A percentile compares a stretch with the other conserved stretches of the same genome.
Evolutionary conservation across 2,329 filamentous ascomycete species (phyloP).

Genomic region (Coniosporium tulheliwenetii): DNA sequence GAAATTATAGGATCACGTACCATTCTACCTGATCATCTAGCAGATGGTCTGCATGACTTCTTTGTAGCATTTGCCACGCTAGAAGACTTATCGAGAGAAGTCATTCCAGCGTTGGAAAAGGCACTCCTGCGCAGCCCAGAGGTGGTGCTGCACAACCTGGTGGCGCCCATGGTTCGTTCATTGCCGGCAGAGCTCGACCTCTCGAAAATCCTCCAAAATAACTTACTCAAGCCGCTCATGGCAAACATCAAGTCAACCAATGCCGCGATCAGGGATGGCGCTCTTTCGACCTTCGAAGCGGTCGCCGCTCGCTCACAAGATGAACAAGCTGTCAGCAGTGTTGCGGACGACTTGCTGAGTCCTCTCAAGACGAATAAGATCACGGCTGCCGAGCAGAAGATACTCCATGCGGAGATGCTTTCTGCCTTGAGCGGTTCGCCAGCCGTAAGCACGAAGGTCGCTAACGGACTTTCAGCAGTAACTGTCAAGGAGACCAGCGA

Average conservation of each 20-base stretch:
- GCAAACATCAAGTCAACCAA: constrained; percentile 88
- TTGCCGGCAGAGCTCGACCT: constrained; percentile 60
- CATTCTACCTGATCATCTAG: constrained; percentile 54
- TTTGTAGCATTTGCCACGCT: constrained; percentile 58
- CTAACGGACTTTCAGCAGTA: constrained; percentile 48
- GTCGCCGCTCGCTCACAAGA: constrained; percentile 49
- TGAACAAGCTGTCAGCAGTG: constrained; percentile 43
- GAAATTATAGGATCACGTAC: constrained; percentile 71
- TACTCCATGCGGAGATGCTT: constrained; percentile 70
- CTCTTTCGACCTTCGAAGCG: constrained; percentile 56
- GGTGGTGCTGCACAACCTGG: constrained; percentile 64
- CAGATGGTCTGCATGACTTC: constrained; percentile 64
- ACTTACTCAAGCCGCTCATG: constrained; percentile 74
- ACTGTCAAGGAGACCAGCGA: constrained; percentile 83
- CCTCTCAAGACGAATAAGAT: constrained; percentile 77
- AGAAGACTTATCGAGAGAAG: constrained; percentile 58
- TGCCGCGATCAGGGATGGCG: constrained; percentile 56
- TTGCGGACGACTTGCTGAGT: constrained; percentile 60
- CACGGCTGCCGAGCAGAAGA: constrained; percentile 68
- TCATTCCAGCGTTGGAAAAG: constrained; percentile 77
- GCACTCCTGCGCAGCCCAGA: constrained; percentile 79
- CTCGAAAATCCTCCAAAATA: constrained; percentile 53
- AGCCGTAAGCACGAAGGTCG: constrained; percentile 49
- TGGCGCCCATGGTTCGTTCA: constrained; percentile 56
- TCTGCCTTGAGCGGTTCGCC: constrained; percentile 44